These are phyloP conservation scores for Aquilaria agallochum DNA, from an alignment of 441 rosid genomes.

Conservation along the genomic window DNA sequence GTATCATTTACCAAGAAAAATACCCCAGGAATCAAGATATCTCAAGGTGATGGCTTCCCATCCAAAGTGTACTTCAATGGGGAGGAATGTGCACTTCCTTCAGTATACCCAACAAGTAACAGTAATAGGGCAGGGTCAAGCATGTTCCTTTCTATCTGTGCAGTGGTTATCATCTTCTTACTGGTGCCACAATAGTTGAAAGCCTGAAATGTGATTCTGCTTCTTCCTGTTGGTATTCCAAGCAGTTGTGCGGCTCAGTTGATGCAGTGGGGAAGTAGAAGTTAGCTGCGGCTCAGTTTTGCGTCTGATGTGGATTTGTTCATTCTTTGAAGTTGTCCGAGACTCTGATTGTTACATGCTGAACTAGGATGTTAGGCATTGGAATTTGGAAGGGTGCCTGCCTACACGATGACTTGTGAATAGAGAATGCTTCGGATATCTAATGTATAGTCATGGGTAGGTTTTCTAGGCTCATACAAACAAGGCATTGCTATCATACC, in stretches of 20 bases:
- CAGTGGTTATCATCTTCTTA: slow-evolving; percentile 33
- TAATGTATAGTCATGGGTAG: neutral
- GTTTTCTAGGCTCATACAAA: slow-evolving; percentile 8
- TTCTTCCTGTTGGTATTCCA: neutral
- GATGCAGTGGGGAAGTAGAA: slow-evolving; percentile 8
- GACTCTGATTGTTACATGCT: slow-evolving; percentile 16
- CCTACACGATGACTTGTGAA: slow-evolving; percentile 10
- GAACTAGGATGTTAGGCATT: slow-evolving; percentile 11
- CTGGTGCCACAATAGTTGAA: slow-evolving; percentile 30
- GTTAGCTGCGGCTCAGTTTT: slow-evolving; percentile 17
- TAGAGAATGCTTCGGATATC: slow-evolving; percentile 8
- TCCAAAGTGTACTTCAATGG: slow-evolving; percentile 92
- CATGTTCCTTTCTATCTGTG: slow-evolving; percentile 16
- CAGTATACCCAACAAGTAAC: slow-evolving; percentile 46
- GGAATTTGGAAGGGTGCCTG: neutral
- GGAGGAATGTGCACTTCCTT: slow-evolving; percentile 85
- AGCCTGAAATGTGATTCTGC: slow-evolving; percentile 1
- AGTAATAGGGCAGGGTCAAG: slow-evolving; percentile 27
- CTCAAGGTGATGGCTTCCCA: slow-evolving; percentile 84
- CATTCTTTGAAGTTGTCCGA: slow-evolving; percentile 26
- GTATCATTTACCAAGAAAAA: slow-evolving; percentile 85
- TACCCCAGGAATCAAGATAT: slow-evolving; percentile 60
- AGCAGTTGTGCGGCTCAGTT: slow-evolving; percentile 12
- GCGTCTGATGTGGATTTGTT: slow-evolving; percentile 25
- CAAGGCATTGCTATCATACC: slow-evolving; percentile 2